Evolutionary conservation across 176 grass and related monocot species (phyloP).

Genomic region (Luzula sylvatica): DNA sequence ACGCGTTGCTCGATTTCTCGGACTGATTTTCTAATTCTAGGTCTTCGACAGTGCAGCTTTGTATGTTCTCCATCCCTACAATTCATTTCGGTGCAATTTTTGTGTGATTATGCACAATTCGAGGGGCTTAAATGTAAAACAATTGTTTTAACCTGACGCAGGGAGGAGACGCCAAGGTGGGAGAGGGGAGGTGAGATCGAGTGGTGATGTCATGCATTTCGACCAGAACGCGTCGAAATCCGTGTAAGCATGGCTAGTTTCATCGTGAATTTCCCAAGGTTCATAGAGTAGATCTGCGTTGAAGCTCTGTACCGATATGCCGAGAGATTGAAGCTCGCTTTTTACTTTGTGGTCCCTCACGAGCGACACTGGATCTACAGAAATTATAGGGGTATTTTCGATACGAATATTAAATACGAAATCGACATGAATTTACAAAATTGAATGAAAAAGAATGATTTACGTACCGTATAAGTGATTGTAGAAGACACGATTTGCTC

Average conservation of each 20-base stretch:
- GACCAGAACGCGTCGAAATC: slow-evolving; percentile 62
- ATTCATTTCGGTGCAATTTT: neutral
- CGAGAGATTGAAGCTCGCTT: slow-evolving; percentile 44
- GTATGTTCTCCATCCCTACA: slow-evolving; percentile 51
- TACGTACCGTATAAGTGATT: slow-evolving; percentile 76
- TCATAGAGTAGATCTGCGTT: slow-evolving; percentile 80
- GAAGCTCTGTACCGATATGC: slow-evolving; percentile 56
- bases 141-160: slow-evolving; percentile 34
- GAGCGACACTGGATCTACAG: slow-evolving; percentile 70
- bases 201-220: slow-evolving; percentile 45
- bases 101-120: neutral
- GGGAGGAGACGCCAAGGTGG: slow-evolving; percentile 52
- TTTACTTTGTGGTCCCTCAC: slow-evolving; percentile 80
- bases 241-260: slow-evolving; percentile 59
- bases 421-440: neutral
- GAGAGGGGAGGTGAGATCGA: slow-evolving; percentile 37
- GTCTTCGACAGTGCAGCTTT: slow-evolving; percentile 54
- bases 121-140: neutral
- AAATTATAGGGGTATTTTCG: slow-evolving; percentile 14
- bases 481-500: slow-evolving; percentile 65
- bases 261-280: slow-evolving; percentile 78
- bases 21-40: slow-evolving; percentile 73
- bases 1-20: slow-evolving; percentile 88
- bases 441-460: slow-evolving; percentile 7
- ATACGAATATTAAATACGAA: neutral